Percentiles rank a stretch among this genome's conserved stretches.
Evolutionary conservation across 2,329 filamentous ascomycete genomes (phyloP).

Genomic region (Penicillium sp.): DNA sequence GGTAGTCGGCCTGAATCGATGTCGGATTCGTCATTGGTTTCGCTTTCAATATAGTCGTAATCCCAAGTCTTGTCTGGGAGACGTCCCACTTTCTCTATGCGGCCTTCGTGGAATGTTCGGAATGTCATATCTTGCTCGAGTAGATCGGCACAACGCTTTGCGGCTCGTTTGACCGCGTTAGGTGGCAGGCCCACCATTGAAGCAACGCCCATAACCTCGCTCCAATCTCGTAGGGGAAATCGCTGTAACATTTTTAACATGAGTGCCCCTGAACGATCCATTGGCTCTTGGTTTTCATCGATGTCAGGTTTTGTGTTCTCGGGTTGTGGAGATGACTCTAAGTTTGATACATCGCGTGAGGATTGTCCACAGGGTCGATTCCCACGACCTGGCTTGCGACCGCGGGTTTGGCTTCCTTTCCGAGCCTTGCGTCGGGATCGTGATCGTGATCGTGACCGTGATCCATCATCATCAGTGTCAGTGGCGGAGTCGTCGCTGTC

Average conservation of each 20-base stretch:
- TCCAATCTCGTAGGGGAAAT: constrained; percentile 70
- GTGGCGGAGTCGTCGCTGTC: constrained; percentile 31
- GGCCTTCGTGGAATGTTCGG: constrained; percentile 53
- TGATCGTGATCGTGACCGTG: constrained; percentile 10
- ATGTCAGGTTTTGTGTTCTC: neutral
- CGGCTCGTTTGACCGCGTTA: constrained; percentile 65
- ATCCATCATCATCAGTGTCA: constrained; percentile 28
- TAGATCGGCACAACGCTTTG: constrained; percentile 71
- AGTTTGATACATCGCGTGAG: constrained; percentile 2
- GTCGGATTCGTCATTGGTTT: neutral
- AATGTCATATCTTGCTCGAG: constrained; percentile 73
- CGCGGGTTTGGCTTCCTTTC: constrained; percentile 23
- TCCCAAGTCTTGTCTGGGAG: constrained; percentile 4
- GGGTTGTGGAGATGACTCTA: constrained; percentile 6
- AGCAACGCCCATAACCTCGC: constrained; percentile 77
- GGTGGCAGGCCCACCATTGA: constrained; percentile 70
- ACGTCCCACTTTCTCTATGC: constrained; percentile 13
- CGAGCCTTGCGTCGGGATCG: constrained; percentile 13
- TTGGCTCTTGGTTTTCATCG: neutral
- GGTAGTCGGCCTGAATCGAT: neutral
- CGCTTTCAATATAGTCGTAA: constrained; percentile 3
- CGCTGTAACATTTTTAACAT: neutral
- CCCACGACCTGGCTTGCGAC: constrained; percentile 20
- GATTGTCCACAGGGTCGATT: neutral
- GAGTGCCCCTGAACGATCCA: neutral